A percentile compares a stretch with the other conserved stretches of the same genome.
phyloP scores from a whole-genome alignment of 805 yeast species.

The Saturnispora sanitii region DNA sequence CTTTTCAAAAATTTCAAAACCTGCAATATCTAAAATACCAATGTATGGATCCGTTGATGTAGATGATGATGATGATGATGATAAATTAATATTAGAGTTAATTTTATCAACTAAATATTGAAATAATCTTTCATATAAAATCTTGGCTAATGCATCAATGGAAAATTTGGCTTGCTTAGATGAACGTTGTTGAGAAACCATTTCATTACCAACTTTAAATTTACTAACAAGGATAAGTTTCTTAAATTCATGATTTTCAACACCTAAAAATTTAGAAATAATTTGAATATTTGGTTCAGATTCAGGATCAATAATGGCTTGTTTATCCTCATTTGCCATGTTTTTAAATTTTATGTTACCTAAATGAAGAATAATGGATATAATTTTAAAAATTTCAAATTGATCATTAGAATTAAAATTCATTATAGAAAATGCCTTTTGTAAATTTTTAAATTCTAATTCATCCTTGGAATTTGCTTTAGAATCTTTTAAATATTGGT shows the following conservation, averaged over 20 bases:
- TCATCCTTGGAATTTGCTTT: slow-evolving; percentile 48
- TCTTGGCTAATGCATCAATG: slow-evolving; percentile 80
- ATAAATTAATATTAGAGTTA: slow-evolving; percentile 46
- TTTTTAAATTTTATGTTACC: slow-evolving; percentile 74
- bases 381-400: slow-evolving; percentile 47
- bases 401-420: slow-evolving; percentile 53
- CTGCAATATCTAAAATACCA: slow-evolving; percentile 54
- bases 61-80: not conserved
- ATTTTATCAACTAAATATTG: slow-evolving; percentile 66
- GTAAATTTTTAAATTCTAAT: slow-evolving; percentile 51
- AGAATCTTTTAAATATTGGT: slow-evolving; percentile 52
- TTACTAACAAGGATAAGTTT: slow-evolving; percentile 64
- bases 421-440: slow-evolving; percentile 61
- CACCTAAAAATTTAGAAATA: slow-evolving; percentile 57
- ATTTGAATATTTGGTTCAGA: slow-evolving; percentile 36
- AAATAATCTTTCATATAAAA: slow-evolving; percentile 77
- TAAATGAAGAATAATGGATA: slow-evolving; percentile 71
- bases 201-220: slow-evolving; percentile 86
- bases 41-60: slow-evolving; percentile 33
- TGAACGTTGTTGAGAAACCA: slow-evolving; percentile 68
- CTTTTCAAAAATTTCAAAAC: slow-evolving; percentile 48
- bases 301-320: slow-evolving; percentile 54
- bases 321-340: slow-evolving; percentile 50
- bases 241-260: slow-evolving; percentile 38
- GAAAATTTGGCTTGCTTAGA: slow-evolving; percentile 73